Percentiles rank a stretch among this genome's conserved stretches.
These are phyloP conservation scores for Gillenia trifoliata DNA, from an alignment of 306 rosid genomes.

Conservation along the genomic window DNA sequence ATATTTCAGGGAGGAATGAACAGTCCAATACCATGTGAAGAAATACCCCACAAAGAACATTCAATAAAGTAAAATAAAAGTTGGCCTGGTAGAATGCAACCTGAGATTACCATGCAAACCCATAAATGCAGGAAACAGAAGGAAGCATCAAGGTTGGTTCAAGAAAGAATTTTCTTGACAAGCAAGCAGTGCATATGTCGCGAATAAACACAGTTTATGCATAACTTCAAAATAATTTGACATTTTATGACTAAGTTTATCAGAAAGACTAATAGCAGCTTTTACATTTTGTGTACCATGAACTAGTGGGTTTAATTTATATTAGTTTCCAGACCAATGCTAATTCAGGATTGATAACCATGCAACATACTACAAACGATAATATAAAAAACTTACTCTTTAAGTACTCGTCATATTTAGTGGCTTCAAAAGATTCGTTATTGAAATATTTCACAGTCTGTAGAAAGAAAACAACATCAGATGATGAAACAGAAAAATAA, in stretches of 20 bases:
- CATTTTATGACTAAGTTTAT: neutral
- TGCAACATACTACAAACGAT: neutral
- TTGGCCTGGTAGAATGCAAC: neutral
- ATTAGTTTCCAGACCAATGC: neutral
- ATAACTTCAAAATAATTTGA: neutral
- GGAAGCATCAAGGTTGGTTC: neutral
- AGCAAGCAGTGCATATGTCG: neutral
- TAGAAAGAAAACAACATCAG: constrained; percentile 5
- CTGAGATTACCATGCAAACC: neutral
- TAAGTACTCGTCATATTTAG: constrained; percentile 65
- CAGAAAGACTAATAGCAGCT: neutral
- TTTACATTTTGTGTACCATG: neutral
- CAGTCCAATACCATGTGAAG: neutral
- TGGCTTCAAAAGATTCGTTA: constrained; percentile 79
- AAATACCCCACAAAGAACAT: neutral
- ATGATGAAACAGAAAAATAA: neutral
- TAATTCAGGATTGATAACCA: neutral
- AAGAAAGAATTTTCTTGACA: neutral
- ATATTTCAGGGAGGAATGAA: neutral
- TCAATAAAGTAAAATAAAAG: neutral
- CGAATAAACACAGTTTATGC: neutral
- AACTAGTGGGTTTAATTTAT: neutral
- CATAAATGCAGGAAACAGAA: neutral
- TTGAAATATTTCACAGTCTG: constrained; percentile 97
- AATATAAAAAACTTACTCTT: constrained; percentile 57